Base-by-base conservation (phyloP, 2,329 filamentous ascomycete species). In the Monosporascus sp. region DNA sequence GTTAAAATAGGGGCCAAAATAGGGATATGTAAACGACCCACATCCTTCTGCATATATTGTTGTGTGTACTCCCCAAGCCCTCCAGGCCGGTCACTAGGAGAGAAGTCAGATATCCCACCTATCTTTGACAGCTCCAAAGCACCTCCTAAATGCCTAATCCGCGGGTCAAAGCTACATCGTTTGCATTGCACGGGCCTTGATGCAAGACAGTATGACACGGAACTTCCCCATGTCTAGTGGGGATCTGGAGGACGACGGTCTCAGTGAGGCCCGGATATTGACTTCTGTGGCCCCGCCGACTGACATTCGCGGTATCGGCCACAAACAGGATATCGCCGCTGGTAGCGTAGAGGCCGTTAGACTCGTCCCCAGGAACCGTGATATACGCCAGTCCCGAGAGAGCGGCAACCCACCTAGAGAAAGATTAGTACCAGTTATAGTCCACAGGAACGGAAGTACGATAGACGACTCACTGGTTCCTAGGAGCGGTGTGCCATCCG, bases 261-360 rank as follows among this genome's bases (percentile, higher is more conserved):
- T 58, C 55, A 4, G 49, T 53, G 11, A 52, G 3, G 3, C 55
- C 54, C 2, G 49, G 55, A 14, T 47, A 58, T 20, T 27, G 46
- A 2, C 39, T 55, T 15, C 38, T 18, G 45, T 60, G 55, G 9
- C 58, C 58, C 22, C 14, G 20, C 3, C 9, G n/a, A 22, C 54
- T 58, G 38, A 56, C 44, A 22, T 38, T 43, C 8, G 11, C 44
- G 27, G 47, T 18, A 35, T 52, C 41, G 20, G 72, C 63, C 0
- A 70, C 74, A n/a, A 77, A 68, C 17, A 78, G 65, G 47, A 70
- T 63, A 43, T 70, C 63, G 1, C 74, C 75, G 1, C 72, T 73
- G 0, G 50, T 5, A 8, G 75, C 60, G 55, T 64, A 70, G 1
- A 67, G 70, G 47, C 67, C 66, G 2, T 59, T 63, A 1, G 65